Percentiles rank a stretch among this genome's conserved stretches.
Conservation (phyloP, 1,284 basidiomycete genomes). For the Rhodotorula sp. region DNA sequence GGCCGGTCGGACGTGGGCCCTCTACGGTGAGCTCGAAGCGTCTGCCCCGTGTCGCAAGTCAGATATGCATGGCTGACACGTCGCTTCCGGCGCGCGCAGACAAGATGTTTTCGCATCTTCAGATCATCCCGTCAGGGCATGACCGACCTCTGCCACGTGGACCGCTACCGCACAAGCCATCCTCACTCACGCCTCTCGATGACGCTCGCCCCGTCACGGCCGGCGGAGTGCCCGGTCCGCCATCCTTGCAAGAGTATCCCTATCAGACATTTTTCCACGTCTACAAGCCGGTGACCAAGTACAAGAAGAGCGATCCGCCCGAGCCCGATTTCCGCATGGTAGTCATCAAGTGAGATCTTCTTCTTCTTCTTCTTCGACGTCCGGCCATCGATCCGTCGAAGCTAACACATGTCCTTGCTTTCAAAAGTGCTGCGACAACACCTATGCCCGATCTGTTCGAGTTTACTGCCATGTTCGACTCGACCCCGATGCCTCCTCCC, state of each 20-base stretch:
- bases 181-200: constrained; percentile 38
- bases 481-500: constrained; percentile 54
- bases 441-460: constrained; percentile 69
- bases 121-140: constrained; percentile 66
- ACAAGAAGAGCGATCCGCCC: constrained; percentile 73
- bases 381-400: neutral
- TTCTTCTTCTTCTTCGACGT: neutral
- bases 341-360: constrained; percentile 60
- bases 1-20: constrained; percentile 39
- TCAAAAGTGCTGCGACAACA: constrained; percentile 65
- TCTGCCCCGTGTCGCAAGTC: neutral
- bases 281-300: constrained; percentile 84
- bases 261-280: constrained; percentile 86
- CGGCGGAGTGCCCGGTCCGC: neutral
- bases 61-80: neutral
- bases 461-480: constrained; percentile 61
- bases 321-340: constrained; percentile 84
- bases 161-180: constrained; percentile 46
- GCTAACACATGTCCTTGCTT: neutral
- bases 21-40: constrained; percentile 38
- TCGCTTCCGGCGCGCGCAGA: constrained; percentile 29
- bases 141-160: constrained; percentile 17
- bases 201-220: constrained; percentile 6
- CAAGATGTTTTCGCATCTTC: constrained; percentile 64
- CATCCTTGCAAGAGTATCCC: constrained; percentile 54